These are phyloP conservation scores for Globisporangium camurandrum DNA, from an alignment of 352 stramenopile genomes.

Conservation along the genomic window DNA sequence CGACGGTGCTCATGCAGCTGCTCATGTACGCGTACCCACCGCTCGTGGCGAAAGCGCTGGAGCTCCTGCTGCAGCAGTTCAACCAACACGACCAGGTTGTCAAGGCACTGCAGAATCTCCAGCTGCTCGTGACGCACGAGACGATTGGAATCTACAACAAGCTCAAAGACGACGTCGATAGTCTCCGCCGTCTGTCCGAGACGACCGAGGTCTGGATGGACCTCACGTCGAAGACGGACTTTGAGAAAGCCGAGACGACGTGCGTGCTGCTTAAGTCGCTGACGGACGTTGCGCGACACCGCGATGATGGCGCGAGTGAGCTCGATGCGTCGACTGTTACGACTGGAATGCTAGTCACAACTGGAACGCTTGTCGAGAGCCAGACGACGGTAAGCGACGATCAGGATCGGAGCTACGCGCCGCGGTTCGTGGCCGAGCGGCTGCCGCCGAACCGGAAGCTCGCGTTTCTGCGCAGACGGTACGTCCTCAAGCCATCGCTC, in stretches of 20 bases:
- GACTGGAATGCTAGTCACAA: too few species aligned
- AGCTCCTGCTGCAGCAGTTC: slow-evolving; percentile 63
- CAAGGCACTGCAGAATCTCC: slow-evolving; percentile 52
- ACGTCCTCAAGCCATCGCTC: slow-evolving; percentile 26
- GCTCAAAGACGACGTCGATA: slow-evolving; percentile 59
- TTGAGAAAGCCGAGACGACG: slow-evolving; percentile 42
- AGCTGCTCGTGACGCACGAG: slow-evolving; percentile 50
- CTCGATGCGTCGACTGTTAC: neutral
- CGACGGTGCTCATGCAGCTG: slow-evolving; percentile 67
- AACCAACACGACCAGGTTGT: slow-evolving; percentile 68
- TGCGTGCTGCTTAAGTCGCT: slow-evolving; percentile 42
- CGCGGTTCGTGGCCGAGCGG: slow-evolving; percentile 28
- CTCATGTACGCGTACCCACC: slow-evolving; percentile 75
- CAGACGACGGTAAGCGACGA: too few species aligned
- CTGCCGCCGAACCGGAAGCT: slow-evolving; percentile 42
- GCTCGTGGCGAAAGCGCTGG: slow-evolving; percentile 61
- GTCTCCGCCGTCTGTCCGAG: slow-evolving; percentile 48
- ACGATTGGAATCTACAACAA: slow-evolving; percentile 63
- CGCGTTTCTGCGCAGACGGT: slow-evolving; percentile 19
- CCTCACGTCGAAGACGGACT: slow-evolving; percentile 64
- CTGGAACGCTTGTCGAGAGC: neutral
- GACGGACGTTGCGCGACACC: slow-evolving; percentile 20
- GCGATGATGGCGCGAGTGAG: neutral
- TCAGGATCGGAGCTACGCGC: slow-evolving; percentile 12
- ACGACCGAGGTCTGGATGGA: slow-evolving; percentile 82